Evolutionary conservation across 495 filamentous ascomycete species (phyloP), one percentile per base, ranked within the genome.

Genomic region (Cryomyces minteri): DNA sequence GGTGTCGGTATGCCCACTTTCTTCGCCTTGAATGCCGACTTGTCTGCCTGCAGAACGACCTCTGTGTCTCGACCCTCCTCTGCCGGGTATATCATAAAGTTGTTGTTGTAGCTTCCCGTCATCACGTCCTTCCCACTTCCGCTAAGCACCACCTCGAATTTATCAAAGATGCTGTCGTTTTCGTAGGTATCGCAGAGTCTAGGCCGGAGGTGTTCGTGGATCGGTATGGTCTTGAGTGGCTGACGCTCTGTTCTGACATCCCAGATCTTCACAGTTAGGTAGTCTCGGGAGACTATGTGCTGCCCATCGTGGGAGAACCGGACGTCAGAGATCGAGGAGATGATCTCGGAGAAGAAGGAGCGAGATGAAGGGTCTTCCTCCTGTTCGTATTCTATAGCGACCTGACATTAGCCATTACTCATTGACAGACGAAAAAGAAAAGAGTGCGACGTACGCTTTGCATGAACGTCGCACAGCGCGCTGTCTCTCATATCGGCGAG

Each of bases 91-190:
- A 98, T 98, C 90, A 98, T 98, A 71, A 98, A 98, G 67, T 98
- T 98, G 67, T 98, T 98, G 74, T 98, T 98, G 70, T 98, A 98
- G 60, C 84, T 93, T 53, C 90, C 90, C 5, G 90, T 98, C 90
- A 98, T 98, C 48, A 96, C 90, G 56, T 98, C 95, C 69, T 92
- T 88, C 6, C 86, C 86, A 62, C 96, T 90, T 11, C 90, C 90
- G 4, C 88, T 95, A 65, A 98, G 96, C 36, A 96, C 92, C 46
- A 98, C 90, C 66, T 98, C 90, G 52, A 98, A 98, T 62, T 98
- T 98, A 71, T 98, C 90, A 56, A 98, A 98, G 58, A 98, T 98
- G 62, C 85, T 93, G 59, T 98, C 90, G 51, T 98, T 98, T 64
- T 98, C 90, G 58, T 98, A 98, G 5, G 90, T 98, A 54, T 98